Evolutionary conservation across 352 stramenopile genomes (phyloP).

Genomic region (Phytophthora sp.): DNA sequence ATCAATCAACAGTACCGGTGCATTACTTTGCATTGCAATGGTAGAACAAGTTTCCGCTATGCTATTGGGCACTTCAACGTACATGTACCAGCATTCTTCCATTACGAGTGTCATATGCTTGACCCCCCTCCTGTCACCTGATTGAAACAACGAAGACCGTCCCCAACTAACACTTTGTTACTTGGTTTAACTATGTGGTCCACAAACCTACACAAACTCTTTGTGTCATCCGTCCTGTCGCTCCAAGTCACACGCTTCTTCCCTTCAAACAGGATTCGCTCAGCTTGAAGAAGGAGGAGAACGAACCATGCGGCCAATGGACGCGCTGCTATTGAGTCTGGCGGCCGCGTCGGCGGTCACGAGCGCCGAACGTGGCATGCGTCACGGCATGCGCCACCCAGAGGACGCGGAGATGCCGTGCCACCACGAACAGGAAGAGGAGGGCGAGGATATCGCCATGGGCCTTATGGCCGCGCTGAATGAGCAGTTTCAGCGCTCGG

Average conservation of each 20-base stretch:
- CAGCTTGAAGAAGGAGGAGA: slow-evolving; percentile 43
- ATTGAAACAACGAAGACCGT: too few species aligned
- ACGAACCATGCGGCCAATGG: slow-evolving; percentile 24
- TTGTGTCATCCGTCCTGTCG: slow-evolving; percentile 21
- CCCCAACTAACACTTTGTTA: too few species aligned
- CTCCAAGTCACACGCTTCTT: slow-evolving; percentile 19
- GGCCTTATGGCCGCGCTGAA: slow-evolving; percentile 43
- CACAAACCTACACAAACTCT: background rate
- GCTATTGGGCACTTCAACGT: slow-evolving; percentile 25
- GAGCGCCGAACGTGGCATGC: slow-evolving; percentile 22
- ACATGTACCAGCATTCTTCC: slow-evolving; percentile 22
- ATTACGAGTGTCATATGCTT: slow-evolving; percentile 1
- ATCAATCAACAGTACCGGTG: too few species aligned
- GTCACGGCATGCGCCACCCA: slow-evolving; percentile 2
- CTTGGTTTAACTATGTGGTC: slow-evolving; percentile 2
- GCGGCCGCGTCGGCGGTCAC: slow-evolving; percentile 26
- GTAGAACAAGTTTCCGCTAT: background rate
- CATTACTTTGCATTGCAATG: too few species aligned
- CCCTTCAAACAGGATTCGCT: slow-evolving; percentile 38
- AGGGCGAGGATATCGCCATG: slow-evolving; percentile 5
- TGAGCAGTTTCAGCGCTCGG: slow-evolving; percentile 49
- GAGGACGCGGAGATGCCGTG: slow-evolving; percentile 17
- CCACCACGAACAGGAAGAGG: slow-evolving; percentile 12
- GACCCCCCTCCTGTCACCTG: slow-evolving; percentile 13
- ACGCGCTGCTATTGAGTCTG: slow-evolving; percentile 35